These are phyloP conservation scores for Monilinia polystroma DNA, from an alignment of 2,329 filamentous ascomycete genomes.

Conservation along the genomic window DNA sequence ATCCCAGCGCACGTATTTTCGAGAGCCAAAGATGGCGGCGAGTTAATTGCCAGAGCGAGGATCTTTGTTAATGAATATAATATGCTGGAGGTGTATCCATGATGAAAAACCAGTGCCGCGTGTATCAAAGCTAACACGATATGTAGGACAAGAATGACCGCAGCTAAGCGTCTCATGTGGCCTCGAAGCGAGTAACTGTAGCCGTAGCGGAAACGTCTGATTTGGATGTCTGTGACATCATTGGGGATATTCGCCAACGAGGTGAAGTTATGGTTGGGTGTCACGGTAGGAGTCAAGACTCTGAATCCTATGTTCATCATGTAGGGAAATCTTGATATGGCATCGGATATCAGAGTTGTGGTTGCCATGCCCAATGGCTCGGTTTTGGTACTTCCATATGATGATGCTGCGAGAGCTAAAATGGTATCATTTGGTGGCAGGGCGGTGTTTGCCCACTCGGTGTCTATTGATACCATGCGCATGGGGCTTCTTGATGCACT, in stretches of 20 bases:
- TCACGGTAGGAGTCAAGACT: too few species aligned
- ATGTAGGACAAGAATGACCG: not conserved
- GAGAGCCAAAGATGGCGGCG: not conserved
- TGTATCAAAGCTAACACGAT: not conserved
- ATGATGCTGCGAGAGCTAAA: not conserved
- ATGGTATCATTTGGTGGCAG: not conserved
- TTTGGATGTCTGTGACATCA: not conserved
- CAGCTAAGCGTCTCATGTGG: not conserved
- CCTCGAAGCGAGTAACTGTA: constrained; percentile 4
- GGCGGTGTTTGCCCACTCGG: not conserved
- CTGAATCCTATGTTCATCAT: too few species aligned
- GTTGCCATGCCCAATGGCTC: not conserved
- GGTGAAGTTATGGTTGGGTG: not conserved
- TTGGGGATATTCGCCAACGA: too few species aligned
- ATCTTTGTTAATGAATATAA: not conserved
- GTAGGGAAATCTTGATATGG: too few species aligned
- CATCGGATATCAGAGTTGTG: not conserved
- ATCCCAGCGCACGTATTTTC: not conserved
- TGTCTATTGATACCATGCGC: not conserved
- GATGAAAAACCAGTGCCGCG: not conserved
- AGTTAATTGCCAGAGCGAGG: not conserved
- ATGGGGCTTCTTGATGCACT: not conserved
- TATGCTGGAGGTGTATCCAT: not conserved
- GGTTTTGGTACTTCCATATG: too few species aligned
- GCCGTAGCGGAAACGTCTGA: not conserved